Evolutionary conservation across 805 yeast genomes (phyloP).

Genomic region (Kazachstania martiniae): DNA sequence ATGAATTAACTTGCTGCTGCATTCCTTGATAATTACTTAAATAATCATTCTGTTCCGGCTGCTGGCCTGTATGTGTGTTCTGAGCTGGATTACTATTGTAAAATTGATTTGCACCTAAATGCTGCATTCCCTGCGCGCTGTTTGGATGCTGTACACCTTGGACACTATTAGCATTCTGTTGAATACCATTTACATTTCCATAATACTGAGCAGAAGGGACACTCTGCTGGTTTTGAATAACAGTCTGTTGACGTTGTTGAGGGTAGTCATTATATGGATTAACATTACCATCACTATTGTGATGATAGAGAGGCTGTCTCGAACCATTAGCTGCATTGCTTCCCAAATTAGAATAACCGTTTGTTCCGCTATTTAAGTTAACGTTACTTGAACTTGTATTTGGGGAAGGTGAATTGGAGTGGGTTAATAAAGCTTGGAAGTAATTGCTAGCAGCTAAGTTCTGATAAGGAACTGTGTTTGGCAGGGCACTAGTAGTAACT

Average conservation of each 20-base stretch:
- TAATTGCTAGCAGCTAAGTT: slow-evolving; percentile 20
- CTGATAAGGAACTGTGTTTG: slow-evolving; percentile 16
- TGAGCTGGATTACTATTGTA: slow-evolving; percentile 1
- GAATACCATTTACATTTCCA: not conserved
- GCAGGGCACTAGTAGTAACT: not conserved
- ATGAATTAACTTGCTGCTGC: slow-evolving; percentile 58
- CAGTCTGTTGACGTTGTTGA: slow-evolving; percentile 2
- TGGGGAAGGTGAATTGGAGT: slow-evolving; percentile 22
- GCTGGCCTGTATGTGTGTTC: not conserved
- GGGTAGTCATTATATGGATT: not conserved
- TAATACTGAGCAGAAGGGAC: not conserved
- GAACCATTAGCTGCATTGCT: too few relatives aligned
- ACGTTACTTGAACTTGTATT: slow-evolving; percentile 10
- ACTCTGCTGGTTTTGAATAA: too few relatives aligned
- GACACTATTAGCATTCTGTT: not conserved
- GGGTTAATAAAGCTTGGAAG: slow-evolving; percentile 21
- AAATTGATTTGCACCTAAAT: not conserved
- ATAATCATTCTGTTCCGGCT: slow-evolving; percentile 29
- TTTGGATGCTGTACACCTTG: not conserved
- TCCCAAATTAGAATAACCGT: too few relatives aligned
- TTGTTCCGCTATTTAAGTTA: too few relatives aligned
- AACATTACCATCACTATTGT: too few relatives aligned
- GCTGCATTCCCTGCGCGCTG: slow-evolving; percentile 1
- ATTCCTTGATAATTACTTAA: slow-evolving; percentile 55
- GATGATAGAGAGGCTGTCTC: not conserved